Evolutionary conservation across 1,139 yeast species (phyloP).

Genomic region (Geotrichum citri-aurantii): DNA sequence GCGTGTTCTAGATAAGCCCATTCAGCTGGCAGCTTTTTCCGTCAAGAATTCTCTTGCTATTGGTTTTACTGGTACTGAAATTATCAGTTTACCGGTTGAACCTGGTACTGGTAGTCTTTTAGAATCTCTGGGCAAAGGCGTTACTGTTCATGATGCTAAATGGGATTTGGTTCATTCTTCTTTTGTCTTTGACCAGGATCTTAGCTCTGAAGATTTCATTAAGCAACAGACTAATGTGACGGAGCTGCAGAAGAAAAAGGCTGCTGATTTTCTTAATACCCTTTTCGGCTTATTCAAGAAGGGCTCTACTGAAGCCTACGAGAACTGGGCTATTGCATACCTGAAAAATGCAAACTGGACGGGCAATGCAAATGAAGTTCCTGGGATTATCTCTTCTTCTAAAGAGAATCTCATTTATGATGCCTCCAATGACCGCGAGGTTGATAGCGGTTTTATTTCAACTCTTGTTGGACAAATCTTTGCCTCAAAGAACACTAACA

Average conservation of each 20-base stretch:
- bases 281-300: constrained; percentile 13
- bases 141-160: constrained; percentile 26
- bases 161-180: constrained; percentile 14
- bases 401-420: constrained; percentile 43
- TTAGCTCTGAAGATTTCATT: constrained; percentile 1
- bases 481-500: constrained; percentile 8
- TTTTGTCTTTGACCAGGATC: constrained; percentile 10
- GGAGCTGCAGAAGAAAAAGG: not conserved
- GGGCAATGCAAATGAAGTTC: constrained; percentile 21
- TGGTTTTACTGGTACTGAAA: constrained; percentile 19
- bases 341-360: constrained; percentile 29
- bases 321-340: constrained; percentile 28
- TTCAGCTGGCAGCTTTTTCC: constrained; percentile 23
- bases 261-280: not conserved
- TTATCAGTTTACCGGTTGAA: constrained; percentile 46
- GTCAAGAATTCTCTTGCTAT: constrained; percentile 22
- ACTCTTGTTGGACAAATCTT: constrained; percentile 15
- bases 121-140: constrained; percentile 68
- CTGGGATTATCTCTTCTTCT: constrained; percentile 12
- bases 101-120: constrained; percentile 66
- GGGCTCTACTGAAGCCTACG: constrained; percentile 24
- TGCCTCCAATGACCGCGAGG: constrained; percentile 60
- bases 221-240: constrained; percentile 6
- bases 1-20: constrained; percentile 25
- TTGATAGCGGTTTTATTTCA: constrained; percentile 53